phyloP scores from a whole-genome alignment of 139 green algal genomes.

The Dunaliella sp. region DNA sequence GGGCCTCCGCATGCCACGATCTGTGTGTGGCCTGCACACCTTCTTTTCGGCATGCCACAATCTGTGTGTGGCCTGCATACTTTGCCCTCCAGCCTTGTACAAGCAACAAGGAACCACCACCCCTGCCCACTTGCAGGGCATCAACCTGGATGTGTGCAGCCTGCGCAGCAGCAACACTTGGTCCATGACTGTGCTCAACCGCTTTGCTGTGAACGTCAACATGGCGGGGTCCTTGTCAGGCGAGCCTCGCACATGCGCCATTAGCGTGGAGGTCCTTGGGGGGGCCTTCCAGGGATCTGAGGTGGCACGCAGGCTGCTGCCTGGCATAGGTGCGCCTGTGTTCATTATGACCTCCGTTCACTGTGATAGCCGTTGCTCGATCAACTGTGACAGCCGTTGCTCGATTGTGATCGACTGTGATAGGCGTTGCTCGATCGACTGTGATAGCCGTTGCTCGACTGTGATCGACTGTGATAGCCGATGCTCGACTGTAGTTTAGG shows the following conservation, averaged over 20 bases:
- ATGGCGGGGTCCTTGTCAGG: neutral
- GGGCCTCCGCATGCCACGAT: neutral
- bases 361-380: too few relatives aligned
- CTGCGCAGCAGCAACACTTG: neutral
- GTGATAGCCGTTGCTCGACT: too few relatives aligned
- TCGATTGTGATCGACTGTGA: too few relatives aligned
- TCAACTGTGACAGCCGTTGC: too few relatives aligned
- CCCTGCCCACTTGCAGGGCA: neutral
- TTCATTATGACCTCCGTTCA: too few relatives aligned
- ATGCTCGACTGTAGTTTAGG: too few relatives aligned
- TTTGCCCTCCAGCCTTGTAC: neutral
- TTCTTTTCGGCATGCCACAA: neutral
- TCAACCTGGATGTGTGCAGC: conserved; percentile 8
- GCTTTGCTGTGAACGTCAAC: neutral
- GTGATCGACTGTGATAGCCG: too few relatives aligned
- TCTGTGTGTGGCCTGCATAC: neutral
- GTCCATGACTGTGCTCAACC: conserved; percentile 9
- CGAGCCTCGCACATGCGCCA: neutral
- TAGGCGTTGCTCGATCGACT: too few relatives aligned
- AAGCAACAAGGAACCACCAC: neutral
- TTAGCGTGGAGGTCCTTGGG: neutral
- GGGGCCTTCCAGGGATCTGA: neutral
- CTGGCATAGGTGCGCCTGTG: neutral
- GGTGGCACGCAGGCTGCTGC: neutral
- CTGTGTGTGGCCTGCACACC: neutral